Evolutionary conservation across 306 rosid genomes (phyloP), one percentile per base, ranked within the genome.

Genomic region (Quercus aquifolioides): DNA sequence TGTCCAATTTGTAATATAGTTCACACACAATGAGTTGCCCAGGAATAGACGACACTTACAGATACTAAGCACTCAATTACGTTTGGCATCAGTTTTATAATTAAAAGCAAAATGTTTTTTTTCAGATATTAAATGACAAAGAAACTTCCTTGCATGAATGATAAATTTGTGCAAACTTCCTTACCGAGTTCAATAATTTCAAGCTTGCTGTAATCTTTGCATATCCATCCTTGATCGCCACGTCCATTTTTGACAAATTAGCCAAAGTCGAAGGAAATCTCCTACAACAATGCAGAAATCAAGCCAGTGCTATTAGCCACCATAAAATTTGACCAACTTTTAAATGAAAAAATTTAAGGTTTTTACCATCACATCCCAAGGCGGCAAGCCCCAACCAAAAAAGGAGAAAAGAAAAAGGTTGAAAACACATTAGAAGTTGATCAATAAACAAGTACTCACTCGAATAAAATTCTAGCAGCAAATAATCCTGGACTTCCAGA

Each of bases 231-330:
- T 91, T 96, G 85, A 96, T 81, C 28, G 78, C 54, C 73, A 76
- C 87, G 56, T 91, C 97, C 99, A 96, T 74, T 75, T 91, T 93
- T 31, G 98, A 89, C 83, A 93, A 87, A 85, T 84, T 93, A 71
- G 92, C 97, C 82, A 96, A 84, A 73, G 88, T 89, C 26, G 98
- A 83, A 77, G 99, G 99, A 74, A 96, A 91, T 73, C 84, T 83
- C 90, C 99, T 93, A 90, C 87, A 78, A 69, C 55, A 59, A 80
- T 5, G 71, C 20, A 82, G 31, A 74, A 15, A 73, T 80, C 75
- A 46, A 30, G 69, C 49, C 41, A 62, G 81, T 56, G 77, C 26
- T 54, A 69, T 67, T 41, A 64, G 64, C 80, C 67, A 62, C 33
- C 52, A 54, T 56, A 74, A 33, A 79, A 75, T 62, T 28, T 55